Evolutionary conservation across 1,284 basidiomycete species (phyloP), one percentile per base, ranked within the genome.

Genomic region (Sphaerobolus stellatus): DNA sequence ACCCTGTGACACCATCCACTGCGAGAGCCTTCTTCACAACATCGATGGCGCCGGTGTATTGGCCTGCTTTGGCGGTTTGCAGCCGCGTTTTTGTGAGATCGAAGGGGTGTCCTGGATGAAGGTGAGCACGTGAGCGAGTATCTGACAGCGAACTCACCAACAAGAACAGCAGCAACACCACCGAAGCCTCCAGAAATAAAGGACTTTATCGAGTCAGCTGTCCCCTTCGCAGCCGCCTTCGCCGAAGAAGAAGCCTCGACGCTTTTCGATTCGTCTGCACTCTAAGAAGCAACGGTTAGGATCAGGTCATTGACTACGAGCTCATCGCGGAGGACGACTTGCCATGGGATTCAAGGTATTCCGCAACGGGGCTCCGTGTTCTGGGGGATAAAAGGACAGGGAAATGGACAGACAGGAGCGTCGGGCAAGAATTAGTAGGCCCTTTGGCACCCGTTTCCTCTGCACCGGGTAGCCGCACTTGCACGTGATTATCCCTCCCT

Each of bases 11-110:
- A 53, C 97, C 97, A 80, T 99, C 97, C 52, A 86, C 82, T 25
- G 90, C 91, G 54, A 98, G 65, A 1, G 90, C 90, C 77, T 94
- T 92, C 71, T 84, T 88, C 45, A 98, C 93, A 18, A 97, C 95
- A 74, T 99, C 96, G 24, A 98, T 64, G 2, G 92, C 92, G 44
- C 97, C 94, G 22, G 81, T 94, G 75, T 99, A 99, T 48, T 84
- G 82, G 5, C 97, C 96, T 18, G 90, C 84, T 14, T 86, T 64
- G 5, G 97, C 96, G 7, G 97, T 99, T 74, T 99, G 97, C 62
- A 99, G 73, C 55, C 94, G 83, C 29, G 94, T 98, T 79, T 98
- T 98, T 57, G 92, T 97, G 63, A 99, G 76, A 75, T 99, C 96
- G 68, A 99, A 99, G 7, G 96, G 96, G 67, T 99, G 97, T 4